These are phyloP conservation scores for Polygonum maritimum DNA, from an alignment of 148 eudicot genomes.

Conservation along the genomic window DNA sequence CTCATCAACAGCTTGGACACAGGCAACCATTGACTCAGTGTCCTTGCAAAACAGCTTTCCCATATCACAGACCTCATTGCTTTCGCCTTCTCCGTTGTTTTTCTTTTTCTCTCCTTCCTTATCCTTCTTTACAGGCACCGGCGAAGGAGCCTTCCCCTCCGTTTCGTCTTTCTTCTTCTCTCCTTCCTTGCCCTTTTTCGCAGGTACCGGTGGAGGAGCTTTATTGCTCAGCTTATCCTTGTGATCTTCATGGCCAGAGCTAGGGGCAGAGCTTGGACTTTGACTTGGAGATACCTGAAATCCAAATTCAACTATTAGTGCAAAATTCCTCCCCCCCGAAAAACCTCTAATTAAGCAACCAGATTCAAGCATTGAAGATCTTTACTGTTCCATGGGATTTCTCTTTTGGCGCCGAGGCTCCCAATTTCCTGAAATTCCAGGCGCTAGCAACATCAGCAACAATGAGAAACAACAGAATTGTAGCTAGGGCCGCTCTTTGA, in stretches of 20 bases:
- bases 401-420: not conserved
- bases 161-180: not conserved
- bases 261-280: not conserved
- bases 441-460: constrained; percentile 6
- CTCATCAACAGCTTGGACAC: constrained; percentile 6
- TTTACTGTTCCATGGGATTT: not conserved
- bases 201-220: not conserved
- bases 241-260: not conserved
- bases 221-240: not conserved
- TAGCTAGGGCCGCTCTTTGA: not conserved
- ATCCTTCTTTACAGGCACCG: not conserved
- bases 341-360: not conserved
- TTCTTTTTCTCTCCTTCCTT: constrained; percentile 5
- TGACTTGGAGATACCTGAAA: constrained; percentile 8
- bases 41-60: not conserved
- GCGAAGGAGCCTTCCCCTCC: not conserved
- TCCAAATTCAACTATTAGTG: not conserved
- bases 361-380: not conserved
- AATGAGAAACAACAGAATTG: constrained; percentile 4
- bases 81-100: not conserved
- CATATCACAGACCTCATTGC: not conserved
- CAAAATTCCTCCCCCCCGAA: not conserved
- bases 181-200: not conserved
- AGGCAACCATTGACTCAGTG: not conserved
- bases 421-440: constrained; percentile 10